phyloP scores from a whole-genome alignment of 495 filamentous ascomycete species.

The Xylaria intraflava region DNA sequence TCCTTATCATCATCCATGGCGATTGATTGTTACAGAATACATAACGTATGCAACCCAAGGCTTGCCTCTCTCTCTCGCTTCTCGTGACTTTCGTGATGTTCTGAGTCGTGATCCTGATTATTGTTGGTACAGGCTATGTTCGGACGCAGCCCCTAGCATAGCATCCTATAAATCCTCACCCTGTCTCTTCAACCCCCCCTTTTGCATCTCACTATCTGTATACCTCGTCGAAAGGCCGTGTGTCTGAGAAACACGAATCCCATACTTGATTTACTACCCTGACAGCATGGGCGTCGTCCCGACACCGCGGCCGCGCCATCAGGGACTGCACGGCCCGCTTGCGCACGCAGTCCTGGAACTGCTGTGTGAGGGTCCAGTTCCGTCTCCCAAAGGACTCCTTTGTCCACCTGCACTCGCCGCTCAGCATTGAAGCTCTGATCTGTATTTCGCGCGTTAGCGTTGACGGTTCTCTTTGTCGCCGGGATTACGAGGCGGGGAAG shows the following conservation, averaged over 20 bases:
- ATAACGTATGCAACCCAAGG: neutral
- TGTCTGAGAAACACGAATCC: constrained; percentile 93
- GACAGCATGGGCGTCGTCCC: constrained; percentile 78
- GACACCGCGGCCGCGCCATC: constrained; percentile 64
- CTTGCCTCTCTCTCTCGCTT: constrained; percentile 1
- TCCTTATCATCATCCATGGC: neutral
- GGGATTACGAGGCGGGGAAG: neutral
- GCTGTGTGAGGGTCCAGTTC: constrained; percentile 82
- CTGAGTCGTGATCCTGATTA: neutral
- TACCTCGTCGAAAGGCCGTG: constrained; percentile 91
- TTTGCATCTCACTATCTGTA: constrained; percentile 55
- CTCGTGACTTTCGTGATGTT: neutral
- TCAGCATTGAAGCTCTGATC: constrained; percentile 88
- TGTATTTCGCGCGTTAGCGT: constrained; percentile 30
- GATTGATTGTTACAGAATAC: constrained; percentile 5
- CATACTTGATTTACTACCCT: constrained; percentile 93
- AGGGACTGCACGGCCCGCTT: constrained; percentile 72
- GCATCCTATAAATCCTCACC: neutral
- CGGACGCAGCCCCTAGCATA: neutral
- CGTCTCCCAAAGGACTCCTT: constrained; percentile 75
- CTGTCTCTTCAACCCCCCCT: neutral
- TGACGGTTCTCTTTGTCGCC: neutral
- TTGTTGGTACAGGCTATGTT: constrained; percentile 7
- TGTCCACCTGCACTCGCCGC: constrained; percentile 88
- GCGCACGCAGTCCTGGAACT: constrained; percentile 88